Percentiles rank a stretch among this genome's conserved stretches.
Evolutionary conservation across 2,329 filamentous ascomycete species (phyloP).

Genomic region (Fusarium nanum): DNA sequence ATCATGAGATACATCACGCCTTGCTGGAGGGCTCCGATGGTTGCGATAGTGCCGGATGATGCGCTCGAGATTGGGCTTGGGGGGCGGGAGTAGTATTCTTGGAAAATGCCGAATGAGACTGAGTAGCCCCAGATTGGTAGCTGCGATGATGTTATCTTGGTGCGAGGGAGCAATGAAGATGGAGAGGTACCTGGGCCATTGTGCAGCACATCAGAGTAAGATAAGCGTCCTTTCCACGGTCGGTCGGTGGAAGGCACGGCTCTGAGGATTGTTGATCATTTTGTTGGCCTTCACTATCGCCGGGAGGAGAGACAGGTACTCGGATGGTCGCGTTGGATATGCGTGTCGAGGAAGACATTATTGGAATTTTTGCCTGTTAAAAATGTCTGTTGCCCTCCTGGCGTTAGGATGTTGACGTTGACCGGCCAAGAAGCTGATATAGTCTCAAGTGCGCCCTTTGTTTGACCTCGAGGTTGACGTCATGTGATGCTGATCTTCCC

Average conservation of each 20-base stretch:
- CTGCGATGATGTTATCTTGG: background rate
- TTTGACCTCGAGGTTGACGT: slow-evolving; percentile 23
- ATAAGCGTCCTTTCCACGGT: slow-evolving; percentile 47
- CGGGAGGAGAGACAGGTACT: background rate
- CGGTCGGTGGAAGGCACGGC: slow-evolving; percentile 42
- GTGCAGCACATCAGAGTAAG: slow-evolving; percentile 48
- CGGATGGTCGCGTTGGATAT: background rate
- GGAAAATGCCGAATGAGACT: slow-evolving; percentile 72
- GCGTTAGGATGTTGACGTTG: background rate
- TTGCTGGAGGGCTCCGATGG: slow-evolving; percentile 40
- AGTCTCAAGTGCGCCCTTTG: slow-evolving; percentile 7
- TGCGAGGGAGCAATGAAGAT: accelerated
- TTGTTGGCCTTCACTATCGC: background rate
- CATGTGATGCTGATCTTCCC: background rate
- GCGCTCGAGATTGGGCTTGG: slow-evolving; percentile 60
- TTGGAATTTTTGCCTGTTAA: background rate
- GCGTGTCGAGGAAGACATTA: background rate
- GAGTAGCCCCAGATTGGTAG: slow-evolving; percentile 42
- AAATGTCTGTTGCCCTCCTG: background rate
- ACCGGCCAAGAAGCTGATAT: background rate
- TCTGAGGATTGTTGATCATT: background rate
- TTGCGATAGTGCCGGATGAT: slow-evolving; percentile 43
- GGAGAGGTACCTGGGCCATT: slow-evolving; percentile 44
- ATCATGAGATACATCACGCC: slow-evolving; percentile 66
- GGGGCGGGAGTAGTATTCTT: slow-evolving; percentile 72